Evolutionary conservation across 129 eudicot genomes (phyloP).

Genomic region (sunflower (Helianthus annuus)): HanXRQr2.0-SUNRISE NC_035437.2:90428946-90429445

Average conservation of each 20-base stretch:
- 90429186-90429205: slow-evolving; percentile 99
- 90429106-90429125: neutral
- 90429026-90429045: slow-evolving; percentile 98
- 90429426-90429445: too few relatives aligned
- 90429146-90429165: neutral
- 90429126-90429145: neutral
- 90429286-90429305: neutral
- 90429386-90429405: too few relatives aligned
- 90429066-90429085: neutral
- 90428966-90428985: slow-evolving; percentile 54
- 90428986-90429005: slow-evolving; percentile 94
- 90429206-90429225: slow-evolving; percentile 8
- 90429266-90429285: neutral
- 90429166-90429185: slow-evolving; percentile 56
- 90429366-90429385: too few relatives aligned
- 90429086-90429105: neutral
- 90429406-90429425: too few relatives aligned
- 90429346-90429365: slow-evolving; percentile 67
- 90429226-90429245: neutral
- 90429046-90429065: slow-evolving; percentile 89
- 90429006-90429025: slow-evolving; percentile 98
- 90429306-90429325: slow-evolving; percentile 26
- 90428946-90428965: neutral
- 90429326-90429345: slow-evolving; percentile 94
- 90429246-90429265: neutral